A percentile compares a stretch with the other conserved stretches of the same genome.
Conservation (phyloP, 371 early-diverging fungal genomes). For the Encephalitozoon cuniculi region DNA sequence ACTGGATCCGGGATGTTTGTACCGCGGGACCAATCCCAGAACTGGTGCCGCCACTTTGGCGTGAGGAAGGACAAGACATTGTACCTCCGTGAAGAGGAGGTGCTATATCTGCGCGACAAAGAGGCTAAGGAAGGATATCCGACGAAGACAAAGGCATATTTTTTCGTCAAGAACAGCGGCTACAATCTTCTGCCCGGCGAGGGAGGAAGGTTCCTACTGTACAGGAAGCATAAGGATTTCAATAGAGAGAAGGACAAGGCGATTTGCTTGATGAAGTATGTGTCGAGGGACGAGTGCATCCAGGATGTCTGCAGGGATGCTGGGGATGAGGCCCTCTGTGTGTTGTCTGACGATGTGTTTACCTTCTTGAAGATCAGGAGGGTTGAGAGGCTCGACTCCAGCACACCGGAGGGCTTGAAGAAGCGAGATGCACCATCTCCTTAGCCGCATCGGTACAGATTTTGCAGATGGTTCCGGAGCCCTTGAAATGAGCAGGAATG, state of each 20-base stretch:
- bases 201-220: not conserved
- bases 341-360: not conserved
- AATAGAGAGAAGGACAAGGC: not conserved
- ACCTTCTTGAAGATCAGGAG: not conserved
- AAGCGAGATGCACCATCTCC: not conserved
- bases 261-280: not conserved
- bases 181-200: not conserved
- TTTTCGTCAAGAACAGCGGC: not conserved
- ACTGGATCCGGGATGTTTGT: not conserved
- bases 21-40: not conserved
- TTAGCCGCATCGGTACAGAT: not conserved
- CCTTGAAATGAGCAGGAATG: not conserved
- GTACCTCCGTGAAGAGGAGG: not conserved
- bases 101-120: not conserved
- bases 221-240: not conserved
- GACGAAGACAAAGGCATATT: not conserved
- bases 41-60: constrained; percentile 7
- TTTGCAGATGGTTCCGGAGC: not conserved
- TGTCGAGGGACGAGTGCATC: not conserved
- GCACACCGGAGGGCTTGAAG: not conserved
- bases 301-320: not conserved
- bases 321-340: not conserved
- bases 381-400: not conserved
- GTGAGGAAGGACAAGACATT: not conserved
- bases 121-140: not conserved